Evolutionary conservation across 768 basidiomycete genomes (phyloP), one percentile per base, ranked within the genome.

Genomic region (Lentinula boryana): DNA sequence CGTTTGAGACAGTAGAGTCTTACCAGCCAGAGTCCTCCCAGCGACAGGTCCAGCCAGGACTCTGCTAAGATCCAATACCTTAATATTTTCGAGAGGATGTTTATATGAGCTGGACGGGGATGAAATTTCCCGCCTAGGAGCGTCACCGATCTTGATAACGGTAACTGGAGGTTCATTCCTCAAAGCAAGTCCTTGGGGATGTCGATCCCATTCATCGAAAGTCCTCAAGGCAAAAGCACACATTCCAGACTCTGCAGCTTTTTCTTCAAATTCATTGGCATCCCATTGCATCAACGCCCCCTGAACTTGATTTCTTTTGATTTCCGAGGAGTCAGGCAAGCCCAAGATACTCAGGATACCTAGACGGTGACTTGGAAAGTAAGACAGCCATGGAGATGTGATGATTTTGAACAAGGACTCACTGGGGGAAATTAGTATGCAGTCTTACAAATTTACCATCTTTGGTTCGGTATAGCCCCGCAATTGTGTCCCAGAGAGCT

Each of bases 391-490:
- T 43, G 53, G 4, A 53, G 32, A 41, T 16, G 44, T 46, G 33
- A 18, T 15, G 27, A 54, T 32, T 32, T 9, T 55, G 68, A 27
- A 27, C 75, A 32, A 3, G 15, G 13, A 40, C 55, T 56, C 61
- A 84, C 85, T 86, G 86, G 40, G 84, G 81, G 66, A 86, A 87
- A 59, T 86, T 86, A 18, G 85, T 84, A 62, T 87, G 85, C 10
- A 84, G 77, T 32, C 85, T 75, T 15, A 86, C 79, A n/a, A 43
- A 56, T 63, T 71, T 81, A 48, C 76, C 64, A 61, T 83, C 79
- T 60, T 77, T 80, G n/a, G 84, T 84, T 40, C 70, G 66, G 64
- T 85, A 86, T 0, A 83, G 55, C 0, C 84, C 85, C 1, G 80
- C 81, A 12, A 86, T 74, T 6, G 65, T 65, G 58, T 86, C 84